These are phyloP conservation scores for Nakazawaea peltata DNA, from an alignment of 805 yeast species.

Conservation along the genomic window DNA sequence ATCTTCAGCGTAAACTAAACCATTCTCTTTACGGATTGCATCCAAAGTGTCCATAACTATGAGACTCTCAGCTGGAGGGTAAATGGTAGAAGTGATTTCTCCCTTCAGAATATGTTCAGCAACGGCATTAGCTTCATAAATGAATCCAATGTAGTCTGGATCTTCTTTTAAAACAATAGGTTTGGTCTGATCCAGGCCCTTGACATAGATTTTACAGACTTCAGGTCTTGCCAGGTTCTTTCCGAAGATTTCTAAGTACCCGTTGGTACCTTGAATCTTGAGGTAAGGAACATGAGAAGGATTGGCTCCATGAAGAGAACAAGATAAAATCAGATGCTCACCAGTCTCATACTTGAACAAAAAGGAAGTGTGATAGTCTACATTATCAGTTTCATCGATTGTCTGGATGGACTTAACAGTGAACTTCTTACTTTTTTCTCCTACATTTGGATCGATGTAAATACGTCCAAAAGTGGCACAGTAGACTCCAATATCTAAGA, in stretches of 20 bases:
- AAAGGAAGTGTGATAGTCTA: conserved; percentile 32
- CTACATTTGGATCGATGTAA: conserved; percentile 26
- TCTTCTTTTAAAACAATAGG: conserved; percentile 24
- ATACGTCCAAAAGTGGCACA: conserved; percentile 37
- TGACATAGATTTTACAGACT: conserved; percentile 23
- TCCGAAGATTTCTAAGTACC: conserved; percentile 12
- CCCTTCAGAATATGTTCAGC: conserved; percentile 37
- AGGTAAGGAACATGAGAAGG: conserved; percentile 8
- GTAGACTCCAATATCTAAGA: conserved; percentile 49
- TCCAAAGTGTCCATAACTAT: conserved; percentile 43
- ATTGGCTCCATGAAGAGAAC: conserved; percentile 11
- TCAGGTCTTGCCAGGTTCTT: conserved; percentile 18
- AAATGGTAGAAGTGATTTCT: conserved; percentile 22
- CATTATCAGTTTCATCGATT: conserved; percentile 26
- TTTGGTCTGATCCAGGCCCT: conserved; percentile 16
- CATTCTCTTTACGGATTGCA: conserved; percentile 32
- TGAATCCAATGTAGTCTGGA: conserved; percentile 38
- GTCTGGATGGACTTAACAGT: conserved; percentile 24
- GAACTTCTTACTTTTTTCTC: conserved; percentile 20
- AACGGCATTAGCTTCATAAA: conserved; percentile 48
- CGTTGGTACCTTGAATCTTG: conserved; percentile 14
- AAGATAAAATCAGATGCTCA: conserved; percentile 30
- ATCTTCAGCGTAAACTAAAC: conserved; percentile 33
- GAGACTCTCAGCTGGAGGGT: conserved; percentile 37
- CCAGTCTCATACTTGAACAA: conserved; percentile 31